phyloP scores from a whole-genome alignment of 179 eudicot species.

The Silene coronaria region DNA sequence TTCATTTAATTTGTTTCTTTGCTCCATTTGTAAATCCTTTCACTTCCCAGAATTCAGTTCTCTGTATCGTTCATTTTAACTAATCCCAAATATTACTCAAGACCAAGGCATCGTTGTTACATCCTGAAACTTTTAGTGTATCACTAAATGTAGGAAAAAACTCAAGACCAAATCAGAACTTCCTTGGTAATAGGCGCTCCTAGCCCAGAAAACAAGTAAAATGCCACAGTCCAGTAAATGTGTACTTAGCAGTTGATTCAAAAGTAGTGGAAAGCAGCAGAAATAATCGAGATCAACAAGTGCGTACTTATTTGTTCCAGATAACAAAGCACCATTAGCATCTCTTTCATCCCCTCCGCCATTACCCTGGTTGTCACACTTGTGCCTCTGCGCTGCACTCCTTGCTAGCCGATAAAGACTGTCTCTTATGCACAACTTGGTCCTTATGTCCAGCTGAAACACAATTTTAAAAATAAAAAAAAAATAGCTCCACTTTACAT shows the following conservation, averaged over 20 bases:
- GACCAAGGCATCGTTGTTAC: neutral
- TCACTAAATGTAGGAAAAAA: neutral
- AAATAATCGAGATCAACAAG: neutral
- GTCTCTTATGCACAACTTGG: constrained; percentile 88
- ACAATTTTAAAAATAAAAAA: constrained; percentile 19
- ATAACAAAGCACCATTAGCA: constrained; percentile 35
- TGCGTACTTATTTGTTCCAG: constrained; percentile 62
- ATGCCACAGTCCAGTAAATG: constrained; percentile 1
- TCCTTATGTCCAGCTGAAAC: constrained; percentile 77
- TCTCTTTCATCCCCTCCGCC: constrained; percentile 38
- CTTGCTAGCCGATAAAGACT: constrained; percentile 89
- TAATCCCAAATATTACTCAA: neutral
- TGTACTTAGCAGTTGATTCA: neutral
- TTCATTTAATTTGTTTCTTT: neutral
- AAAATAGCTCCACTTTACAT: constrained; percentile 16
- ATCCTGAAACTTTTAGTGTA: neutral
- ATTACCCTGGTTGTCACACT: constrained; percentile 35
- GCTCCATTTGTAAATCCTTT: neutral
- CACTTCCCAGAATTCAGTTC: neutral
- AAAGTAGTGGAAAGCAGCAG: constrained; percentile 1
- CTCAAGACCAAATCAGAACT: neutral
- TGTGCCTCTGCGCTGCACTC: constrained; percentile 85
- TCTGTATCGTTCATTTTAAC: neutral
- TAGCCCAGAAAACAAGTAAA: constrained; percentile 1
- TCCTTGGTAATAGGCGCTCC: neutral